phyloP scores from a whole-genome alignment of 2,329 filamentous ascomycete genomes.

The Canariomyces notabilis region DNA sequence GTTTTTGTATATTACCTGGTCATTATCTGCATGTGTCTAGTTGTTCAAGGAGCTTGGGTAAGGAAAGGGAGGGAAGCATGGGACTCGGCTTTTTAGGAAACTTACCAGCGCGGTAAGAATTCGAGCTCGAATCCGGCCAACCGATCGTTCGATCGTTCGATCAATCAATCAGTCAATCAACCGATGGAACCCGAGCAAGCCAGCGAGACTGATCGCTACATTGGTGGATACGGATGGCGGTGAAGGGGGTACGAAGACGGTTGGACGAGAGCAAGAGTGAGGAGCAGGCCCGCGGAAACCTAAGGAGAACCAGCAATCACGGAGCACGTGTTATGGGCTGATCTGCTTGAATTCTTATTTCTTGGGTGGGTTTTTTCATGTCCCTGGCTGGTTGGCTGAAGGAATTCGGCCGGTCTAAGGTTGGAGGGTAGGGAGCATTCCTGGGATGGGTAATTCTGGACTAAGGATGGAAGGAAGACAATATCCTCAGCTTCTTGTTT shows the following conservation, averaged over 20 bases:
- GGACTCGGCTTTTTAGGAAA: background rate
- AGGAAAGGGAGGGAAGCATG: background rate
- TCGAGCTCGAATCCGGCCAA: too few species aligned
- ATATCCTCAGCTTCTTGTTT: background rate
- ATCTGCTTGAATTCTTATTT: background rate
- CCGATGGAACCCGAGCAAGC: background rate
- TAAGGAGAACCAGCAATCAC: background rate
- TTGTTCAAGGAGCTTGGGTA: background rate
- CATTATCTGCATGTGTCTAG: background rate
- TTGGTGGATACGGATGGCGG: background rate
- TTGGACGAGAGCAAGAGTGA: background rate
- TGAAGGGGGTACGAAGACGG: background rate
- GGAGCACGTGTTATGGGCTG: background rate
- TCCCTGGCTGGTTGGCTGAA: background rate
- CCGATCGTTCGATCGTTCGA: too few species aligned
- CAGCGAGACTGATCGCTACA: background rate
- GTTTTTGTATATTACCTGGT: slow-evolving; percentile 3
- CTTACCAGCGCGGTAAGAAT: background rate
- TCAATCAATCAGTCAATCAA: background rate
- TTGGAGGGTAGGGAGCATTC: background rate
- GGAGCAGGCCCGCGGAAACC: slow-evolving; percentile 9
- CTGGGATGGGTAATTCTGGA: background rate
- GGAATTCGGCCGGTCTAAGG: too few species aligned
- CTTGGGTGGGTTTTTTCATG: background rate
- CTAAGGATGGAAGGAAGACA: background rate